Evolutionary conservation across 192 early-diverging fungal genomes (phyloP).

Genomic region (Coemansia sp.): DNA sequence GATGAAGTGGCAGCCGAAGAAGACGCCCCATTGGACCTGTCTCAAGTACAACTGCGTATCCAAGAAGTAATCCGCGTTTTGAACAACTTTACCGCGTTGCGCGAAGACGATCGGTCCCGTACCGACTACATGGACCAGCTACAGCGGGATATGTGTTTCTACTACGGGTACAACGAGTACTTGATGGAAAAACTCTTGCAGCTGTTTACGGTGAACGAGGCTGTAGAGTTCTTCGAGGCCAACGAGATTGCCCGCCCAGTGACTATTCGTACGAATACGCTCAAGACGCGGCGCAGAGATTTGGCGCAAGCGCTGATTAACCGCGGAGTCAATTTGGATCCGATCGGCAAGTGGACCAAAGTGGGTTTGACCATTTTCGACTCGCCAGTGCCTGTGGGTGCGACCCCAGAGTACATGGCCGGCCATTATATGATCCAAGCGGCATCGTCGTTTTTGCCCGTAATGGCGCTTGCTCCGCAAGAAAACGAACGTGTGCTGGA

Average conservation of each 20-base stretch:
- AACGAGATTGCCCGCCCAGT: slow-evolving; percentile 96
- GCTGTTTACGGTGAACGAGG: slow-evolving; percentile 86
- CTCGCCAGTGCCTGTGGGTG: slow-evolving; percentile 91
- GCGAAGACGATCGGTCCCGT: slow-evolving; percentile 70
- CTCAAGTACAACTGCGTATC: slow-evolving; percentile 80
- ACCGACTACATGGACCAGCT: slow-evolving; percentile 85
- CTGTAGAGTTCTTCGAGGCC: slow-evolving; percentile 98
- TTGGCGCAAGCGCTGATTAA: slow-evolving; percentile 92
- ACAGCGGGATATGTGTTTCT: slow-evolving; percentile 83
- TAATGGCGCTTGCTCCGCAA: slow-evolving; percentile 92
- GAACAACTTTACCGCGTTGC: slow-evolving; percentile 84
- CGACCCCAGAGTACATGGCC: slow-evolving; percentile 98
- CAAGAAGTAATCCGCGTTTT: slow-evolving; percentile 87
- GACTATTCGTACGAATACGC: slow-evolving; percentile 94
- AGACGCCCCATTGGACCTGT: slow-evolving; percentile 65
- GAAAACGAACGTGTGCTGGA: slow-evolving; percentile 93
- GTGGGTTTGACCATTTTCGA: slow-evolving; percentile 96
- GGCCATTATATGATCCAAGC: slow-evolving; percentile 99
- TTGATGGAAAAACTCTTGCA: slow-evolving; percentile 89
- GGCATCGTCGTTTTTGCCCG: slow-evolving; percentile 95
- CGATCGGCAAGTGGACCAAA: slow-evolving; percentile 98
- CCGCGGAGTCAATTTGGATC: slow-evolving; percentile 96
- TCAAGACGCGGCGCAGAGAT: slow-evolving; percentile 91
- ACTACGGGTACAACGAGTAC: slow-evolving; percentile 95
- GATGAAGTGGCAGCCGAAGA: slow-evolving; percentile 67